Percentiles rank a stretch among this genome's conserved stretches.
Conservation (phyloP, 495 filamentous ascomycete species). For the Penicillium riverlandense region DNA sequence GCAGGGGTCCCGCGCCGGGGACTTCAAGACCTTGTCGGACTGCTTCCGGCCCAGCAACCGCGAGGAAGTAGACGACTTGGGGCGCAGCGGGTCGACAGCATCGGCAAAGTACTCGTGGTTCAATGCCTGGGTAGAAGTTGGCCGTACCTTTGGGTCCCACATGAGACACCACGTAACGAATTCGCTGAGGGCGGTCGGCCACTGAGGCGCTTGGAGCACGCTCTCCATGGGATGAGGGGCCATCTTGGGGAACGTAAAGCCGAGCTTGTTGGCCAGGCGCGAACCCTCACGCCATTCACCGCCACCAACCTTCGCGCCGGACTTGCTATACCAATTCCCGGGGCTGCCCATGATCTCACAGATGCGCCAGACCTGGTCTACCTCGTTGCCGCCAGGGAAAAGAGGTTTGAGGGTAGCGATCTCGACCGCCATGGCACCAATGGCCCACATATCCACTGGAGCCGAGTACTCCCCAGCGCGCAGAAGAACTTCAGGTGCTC, state of each 20-base stretch:
- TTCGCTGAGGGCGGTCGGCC: slow-evolving; percentile 78
- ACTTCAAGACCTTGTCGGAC: slow-evolving; percentile 62
- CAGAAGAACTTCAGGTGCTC: slow-evolving; percentile 90
- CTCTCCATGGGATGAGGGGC: slow-evolving; percentile 95
- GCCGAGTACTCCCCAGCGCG: slow-evolving; percentile 96
- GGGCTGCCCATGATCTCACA: slow-evolving; percentile 99
- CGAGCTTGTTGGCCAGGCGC: slow-evolving; percentile 85
- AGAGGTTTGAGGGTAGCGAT: slow-evolving; percentile 95
- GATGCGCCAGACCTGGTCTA: slow-evolving; percentile 98
- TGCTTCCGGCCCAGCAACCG: slow-evolving; percentile 81
- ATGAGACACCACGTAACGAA: slow-evolving; percentile 99
- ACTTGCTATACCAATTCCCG: slow-evolving; percentile 94
- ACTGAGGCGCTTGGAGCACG: slow-evolving; percentile 82
- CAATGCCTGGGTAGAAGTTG: slow-evolving; percentile 89
- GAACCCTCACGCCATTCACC: slow-evolving; percentile 98
- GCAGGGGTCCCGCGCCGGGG: slow-evolving; percentile 52
- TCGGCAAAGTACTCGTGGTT: slow-evolving; percentile 95
- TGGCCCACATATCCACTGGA: slow-evolving; percentile 95
- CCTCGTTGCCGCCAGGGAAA: slow-evolving; percentile 96
- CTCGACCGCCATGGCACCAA: slow-evolving; percentile 99
- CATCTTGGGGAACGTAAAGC: slow-evolving; percentile 99
- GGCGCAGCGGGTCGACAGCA: slow-evolving; percentile 84
- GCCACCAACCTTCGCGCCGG: slow-evolving; percentile 79
- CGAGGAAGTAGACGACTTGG: slow-evolving; percentile 76
- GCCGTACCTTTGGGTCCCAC: slow-evolving; percentile 95